phyloP scores from a whole-genome alignment of 345 rosid genomes.

The Corchorus capsularis region DNA sequence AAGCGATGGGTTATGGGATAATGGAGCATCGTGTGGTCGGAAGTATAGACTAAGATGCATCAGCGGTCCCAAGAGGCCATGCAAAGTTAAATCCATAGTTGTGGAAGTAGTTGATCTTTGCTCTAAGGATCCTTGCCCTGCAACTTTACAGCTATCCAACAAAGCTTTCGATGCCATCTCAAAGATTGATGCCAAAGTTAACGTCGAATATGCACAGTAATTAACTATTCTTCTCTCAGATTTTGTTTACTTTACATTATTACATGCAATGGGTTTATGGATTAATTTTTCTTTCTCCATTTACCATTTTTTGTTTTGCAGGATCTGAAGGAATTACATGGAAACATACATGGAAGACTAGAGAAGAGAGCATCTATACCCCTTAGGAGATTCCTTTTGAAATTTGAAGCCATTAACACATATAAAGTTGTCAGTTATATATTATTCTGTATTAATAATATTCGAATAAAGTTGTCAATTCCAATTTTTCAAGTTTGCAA shows the following conservation, averaged over 20 bases:
- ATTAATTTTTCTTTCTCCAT: neutral
- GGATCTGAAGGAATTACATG: conserved; percentile 11
- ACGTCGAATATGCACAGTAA: conserved; percentile 38
- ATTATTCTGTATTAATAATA: neutral
- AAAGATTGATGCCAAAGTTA: conserved; percentile 23
- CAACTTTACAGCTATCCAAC: conserved; percentile 32
- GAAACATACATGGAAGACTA: neutral
- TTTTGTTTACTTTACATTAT: neutral
- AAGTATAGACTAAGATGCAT: conserved; percentile 35
- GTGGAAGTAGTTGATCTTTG: conserved; percentile 36
- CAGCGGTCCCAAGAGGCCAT: conserved; percentile 39
- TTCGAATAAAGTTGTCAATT: neutral
- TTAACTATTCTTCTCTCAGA: neutral
- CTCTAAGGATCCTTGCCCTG: conserved; percentile 23
- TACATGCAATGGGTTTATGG: neutral
- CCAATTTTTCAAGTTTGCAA: neutral
- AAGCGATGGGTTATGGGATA: conserved; percentile 42
- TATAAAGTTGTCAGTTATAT: neutral
- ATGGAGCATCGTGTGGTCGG: conserved; percentile 39
- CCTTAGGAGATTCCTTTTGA: neutral
- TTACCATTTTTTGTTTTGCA: neutral
- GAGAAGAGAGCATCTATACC: neutral
- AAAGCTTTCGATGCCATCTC: conserved; percentile 38
- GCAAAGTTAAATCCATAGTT: conserved; percentile 24
- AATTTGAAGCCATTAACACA: conserved; percentile 1